Base-by-base conservation (phyloP, 164 flowering plant genomes). In the Amborella trichopoda region DNA sequence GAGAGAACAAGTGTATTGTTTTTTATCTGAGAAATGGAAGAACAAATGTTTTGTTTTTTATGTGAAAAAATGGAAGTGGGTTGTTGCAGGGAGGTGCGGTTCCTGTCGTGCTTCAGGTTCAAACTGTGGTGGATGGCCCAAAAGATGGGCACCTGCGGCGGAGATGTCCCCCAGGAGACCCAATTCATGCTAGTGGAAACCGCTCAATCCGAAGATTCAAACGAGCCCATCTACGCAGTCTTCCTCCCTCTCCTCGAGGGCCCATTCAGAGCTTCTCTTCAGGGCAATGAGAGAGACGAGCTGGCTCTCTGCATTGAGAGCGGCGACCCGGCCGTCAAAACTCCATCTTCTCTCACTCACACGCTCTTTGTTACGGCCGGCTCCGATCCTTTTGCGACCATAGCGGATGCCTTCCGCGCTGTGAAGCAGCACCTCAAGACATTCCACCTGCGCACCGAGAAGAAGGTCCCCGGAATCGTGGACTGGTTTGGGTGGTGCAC, bases 81-180 rank as follows among this genome's bases (percentile, higher is more conserved):
- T 22, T 38, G 10, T 25, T 45, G 25, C 40, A 65, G 69, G 2
- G 81, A 69, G 41, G 81, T 76, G 23, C 72, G 86, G 50, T 88
- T 93, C 70, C 26, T 93, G 64, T 69, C 96, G 2, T 78, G 78
- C 38, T 93, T 93, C 54, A 68, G 99, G 58, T 88, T 87, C 74
- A 84, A 82, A 70, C 58, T 93, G 20, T 87, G 94, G 94, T 93
- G 96, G 99, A 88, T 88, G 95, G 76, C 99, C 14, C 94, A 93
- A 63, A 77, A 60, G 33, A 87, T 84, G 91, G 96, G 99, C 1
- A 74, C 75, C 41, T 55, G 55, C 23, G 99, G 89, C 4, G 37
- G 69, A 12, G 84, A 93, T 0, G 64, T 93, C 26, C 99, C 96
- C 0, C 51, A 78, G 9, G 99, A 93, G 64, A 93, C 99, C 3